Evolutionary conservation across 2,329 filamentous ascomycete genomes (phyloP).

Genomic region (Zymoseptoria tritici): DNA sequence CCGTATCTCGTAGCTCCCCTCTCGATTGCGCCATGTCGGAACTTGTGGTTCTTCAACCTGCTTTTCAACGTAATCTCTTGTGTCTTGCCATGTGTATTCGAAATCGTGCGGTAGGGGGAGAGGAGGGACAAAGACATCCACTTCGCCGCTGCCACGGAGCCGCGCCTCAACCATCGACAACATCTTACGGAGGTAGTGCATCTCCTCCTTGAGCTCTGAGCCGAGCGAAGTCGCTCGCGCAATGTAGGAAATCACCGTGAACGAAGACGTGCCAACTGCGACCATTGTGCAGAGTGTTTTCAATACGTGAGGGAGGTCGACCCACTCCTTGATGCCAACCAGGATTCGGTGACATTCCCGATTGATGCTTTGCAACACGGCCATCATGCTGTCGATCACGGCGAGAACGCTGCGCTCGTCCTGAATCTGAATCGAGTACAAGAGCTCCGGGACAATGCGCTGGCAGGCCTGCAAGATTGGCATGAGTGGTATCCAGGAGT

Average conservation of each 20-base stretch:
- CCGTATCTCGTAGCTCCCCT: not conserved
- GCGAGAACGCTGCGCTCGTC: slow-evolving; percentile 32
- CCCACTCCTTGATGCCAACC: slow-evolving; percentile 2
- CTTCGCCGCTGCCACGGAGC: not conserved
- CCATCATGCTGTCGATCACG: slow-evolving; percentile 6
- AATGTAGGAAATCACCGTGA: slow-evolving; percentile 9
- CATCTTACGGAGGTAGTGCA: slow-evolving; percentile 4
- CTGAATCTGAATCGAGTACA: slow-evolving; percentile 40
- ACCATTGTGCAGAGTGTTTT: slow-evolving; percentile 9
- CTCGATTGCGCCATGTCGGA: not conserved
- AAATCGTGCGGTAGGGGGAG: not conserved
- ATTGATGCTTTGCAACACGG: slow-evolving; percentile 14
- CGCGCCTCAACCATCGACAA: not conserved
- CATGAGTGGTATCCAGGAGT: slow-evolving; percentile 45
- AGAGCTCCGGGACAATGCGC: slow-evolving; percentile 36
- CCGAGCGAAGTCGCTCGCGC: slow-evolving; percentile 6
- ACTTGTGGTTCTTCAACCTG: not conserved
- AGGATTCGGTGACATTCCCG: slow-evolving; percentile 8
- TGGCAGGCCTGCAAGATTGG: slow-evolving; percentile 46
- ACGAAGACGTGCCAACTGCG: slow-evolving; percentile 8
- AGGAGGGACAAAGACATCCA: not conserved
- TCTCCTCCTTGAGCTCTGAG: slow-evolving; percentile 1
- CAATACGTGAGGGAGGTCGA: slow-evolving; percentile 13
- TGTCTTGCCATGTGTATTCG: not conserved
- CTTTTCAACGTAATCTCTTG: not conserved